Percentiles rank a stretch among this genome's conserved stretches.
phyloP scores from a whole-genome alignment of 352 stramenopile genomes.

The Pythium rhizo-oryzae region DNA sequence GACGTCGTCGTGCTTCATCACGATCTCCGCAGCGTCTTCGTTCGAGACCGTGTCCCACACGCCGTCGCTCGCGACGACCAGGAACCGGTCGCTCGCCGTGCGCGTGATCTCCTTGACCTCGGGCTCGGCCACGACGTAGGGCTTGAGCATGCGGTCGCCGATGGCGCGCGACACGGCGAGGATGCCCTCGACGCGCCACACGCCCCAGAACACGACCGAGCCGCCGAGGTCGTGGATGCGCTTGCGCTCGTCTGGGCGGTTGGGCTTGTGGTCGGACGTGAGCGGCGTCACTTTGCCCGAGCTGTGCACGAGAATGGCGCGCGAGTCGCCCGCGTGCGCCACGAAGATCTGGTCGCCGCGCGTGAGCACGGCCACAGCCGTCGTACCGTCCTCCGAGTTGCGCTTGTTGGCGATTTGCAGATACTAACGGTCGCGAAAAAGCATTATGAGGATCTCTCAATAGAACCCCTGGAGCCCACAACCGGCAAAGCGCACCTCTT shows the following conservation, averaged over 20 bases:
- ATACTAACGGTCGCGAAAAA: slow-evolving; percentile 54
- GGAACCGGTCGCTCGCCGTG: slow-evolving; percentile 71
- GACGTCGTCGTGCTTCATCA: slow-evolving; percentile 65
- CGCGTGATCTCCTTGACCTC: slow-evolving; percentile 79
- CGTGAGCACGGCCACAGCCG: slow-evolving; percentile 82
- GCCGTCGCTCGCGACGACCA: slow-evolving; percentile 91
- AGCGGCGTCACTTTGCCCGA: slow-evolving; percentile 76
- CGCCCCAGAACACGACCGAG: slow-evolving; percentile 90
- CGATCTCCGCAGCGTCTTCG: slow-evolving; percentile 78
- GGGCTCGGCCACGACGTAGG: slow-evolving; percentile 91
- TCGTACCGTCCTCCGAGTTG: slow-evolving; percentile 90
- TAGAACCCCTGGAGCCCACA: not conserved
- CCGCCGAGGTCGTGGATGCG: slow-evolving; percentile 89
- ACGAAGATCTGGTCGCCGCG: slow-evolving; percentile 81
- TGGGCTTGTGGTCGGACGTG: slow-evolving; percentile 92
- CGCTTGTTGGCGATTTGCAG: slow-evolving; percentile 80
- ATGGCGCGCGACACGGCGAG: slow-evolving; percentile 93
- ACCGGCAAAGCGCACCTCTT: slow-evolving; percentile 47
- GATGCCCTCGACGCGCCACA: slow-evolving; percentile 94
- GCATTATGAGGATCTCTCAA: too few relatives aligned
- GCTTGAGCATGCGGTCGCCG: slow-evolving; percentile 92
- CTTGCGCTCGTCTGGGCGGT: slow-evolving; percentile 88
- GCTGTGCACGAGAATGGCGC: slow-evolving; percentile 86
- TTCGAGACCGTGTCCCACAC: slow-evolving; percentile 93
- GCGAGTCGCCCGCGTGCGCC: slow-evolving; percentile 90